Conservation (phyloP, 371 early-diverging fungal genomes). For the Mortierella sp. region DNA sequence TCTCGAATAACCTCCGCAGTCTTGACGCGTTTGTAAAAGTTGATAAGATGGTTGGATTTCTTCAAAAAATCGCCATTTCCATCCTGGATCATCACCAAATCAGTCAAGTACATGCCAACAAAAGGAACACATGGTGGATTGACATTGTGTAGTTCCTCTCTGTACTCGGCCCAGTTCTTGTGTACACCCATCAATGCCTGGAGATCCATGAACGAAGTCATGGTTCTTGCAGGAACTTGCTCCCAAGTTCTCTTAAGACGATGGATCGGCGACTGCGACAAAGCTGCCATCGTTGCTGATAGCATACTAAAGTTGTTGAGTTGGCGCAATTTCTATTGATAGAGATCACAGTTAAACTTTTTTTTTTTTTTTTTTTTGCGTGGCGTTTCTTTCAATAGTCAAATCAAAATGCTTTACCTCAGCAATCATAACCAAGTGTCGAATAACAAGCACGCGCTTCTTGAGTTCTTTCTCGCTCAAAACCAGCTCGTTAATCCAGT, state of each 20-base stretch:
- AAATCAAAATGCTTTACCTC: conserved; percentile 61
- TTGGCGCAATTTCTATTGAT: conserved; percentile 67
- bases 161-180: conserved; percentile 89
- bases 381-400: not conserved
- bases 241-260: conserved; percentile 93
- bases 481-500: conserved; percentile 87
- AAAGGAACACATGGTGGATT: conserved; percentile 96
- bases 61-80: conserved; percentile 87
- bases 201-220: conserved; percentile 65
- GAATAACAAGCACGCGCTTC: conserved; percentile 80
- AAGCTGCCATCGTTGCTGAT: conserved; percentile 90
- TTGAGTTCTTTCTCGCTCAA: conserved; percentile 83
- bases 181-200: conserved; percentile 81
- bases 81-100: conserved; percentile 95
- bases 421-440: conserved; percentile 89
- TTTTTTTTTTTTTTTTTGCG: not conserved
- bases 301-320: conserved; percentile 95
- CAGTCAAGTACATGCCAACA: conserved; percentile 89
- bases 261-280: conserved; percentile 91
- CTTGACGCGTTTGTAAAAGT: conserved; percentile 91
- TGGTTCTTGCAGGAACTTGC: conserved; percentile 70
- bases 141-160: conserved; percentile 85
- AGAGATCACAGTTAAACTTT: not conserved
- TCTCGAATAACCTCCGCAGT: conserved; percentile 92
- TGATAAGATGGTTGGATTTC: conserved; percentile 73